A percentile compares a stretch with the other conserved stretches of the same genome.
Evolutionary conservation across 2,329 filamentous ascomycete genomes (phyloP).

Genomic region (Mycogone perniciosa): DNA sequence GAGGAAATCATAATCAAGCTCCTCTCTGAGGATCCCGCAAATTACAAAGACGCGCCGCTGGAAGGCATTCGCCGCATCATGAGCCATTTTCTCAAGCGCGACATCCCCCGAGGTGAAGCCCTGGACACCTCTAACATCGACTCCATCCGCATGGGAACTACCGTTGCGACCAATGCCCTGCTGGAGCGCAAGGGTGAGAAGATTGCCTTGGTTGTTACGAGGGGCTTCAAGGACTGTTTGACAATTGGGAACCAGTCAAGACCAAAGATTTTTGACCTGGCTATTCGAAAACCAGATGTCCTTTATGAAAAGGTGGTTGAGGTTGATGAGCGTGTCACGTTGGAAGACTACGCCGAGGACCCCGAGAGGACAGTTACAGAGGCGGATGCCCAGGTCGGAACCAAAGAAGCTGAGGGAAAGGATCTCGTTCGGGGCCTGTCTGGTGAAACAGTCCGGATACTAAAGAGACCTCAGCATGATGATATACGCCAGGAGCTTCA

Average conservation of each 20-base stretch:
- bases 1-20: conserved; percentile 82
- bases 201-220: conserved; percentile 81
- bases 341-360: conserved; percentile 90
- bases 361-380: conserved; percentile 54
- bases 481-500: conserved; percentile 54
- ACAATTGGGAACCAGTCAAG: conserved; percentile 86
- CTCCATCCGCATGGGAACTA: conserved; percentile 93
- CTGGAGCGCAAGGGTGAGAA: conserved; percentile 85
- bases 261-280: conserved; percentile 85
- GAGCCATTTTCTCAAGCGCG: conserved; percentile 64
- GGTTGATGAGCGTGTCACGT: conserved; percentile 80
- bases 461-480: conserved; percentile 51
- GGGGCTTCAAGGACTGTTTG: conserved; percentile 81
- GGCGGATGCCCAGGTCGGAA: conserved; percentile 48
- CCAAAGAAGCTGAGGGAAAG: conserved; percentile 42
- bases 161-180: conserved; percentile 86
- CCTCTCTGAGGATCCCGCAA: conserved; percentile 80
- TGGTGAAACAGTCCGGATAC: conserved; percentile 62
- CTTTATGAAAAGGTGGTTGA: conserved; percentile 83
- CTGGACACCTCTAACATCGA: conserved; percentile 80
- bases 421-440: conserved; percentile 61
- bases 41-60: conserved; percentile 85
- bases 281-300: conserved; percentile 80
- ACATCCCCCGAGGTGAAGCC: conserved; percentile 72
- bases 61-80: conserved; percentile 87